Base-by-base conservation (phyloP, 129 eudicot species). In the Centaurea solstitialis region DNA sequence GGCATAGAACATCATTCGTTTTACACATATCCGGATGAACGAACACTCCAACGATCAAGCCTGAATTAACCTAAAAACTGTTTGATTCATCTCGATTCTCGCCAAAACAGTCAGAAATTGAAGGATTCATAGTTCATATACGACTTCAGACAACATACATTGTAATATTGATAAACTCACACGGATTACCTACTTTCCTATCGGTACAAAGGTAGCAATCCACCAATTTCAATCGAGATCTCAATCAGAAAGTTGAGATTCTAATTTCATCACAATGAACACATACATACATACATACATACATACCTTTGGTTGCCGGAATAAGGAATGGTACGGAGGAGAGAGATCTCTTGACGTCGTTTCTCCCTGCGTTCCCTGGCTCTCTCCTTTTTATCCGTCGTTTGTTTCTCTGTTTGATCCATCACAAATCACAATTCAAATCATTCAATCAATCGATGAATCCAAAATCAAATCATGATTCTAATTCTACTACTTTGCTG, bases 251-350 rank as follows among this genome's bases (percentile, higher is more conserved):
- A 62, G 28, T 20, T 21, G 26, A 62, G 26, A 62, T 26, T n/a
- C n/a, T n/a, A n/a, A n/a, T n/a, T n/a, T n/a, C n/a, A n/a, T n/a
- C n/a, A n/a, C n/a, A n/a, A n/a, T n/a, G n/a, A n/a, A n/a, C n/a
- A n/a, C n/a, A n/a, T n/a, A n/a, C n/a, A n/a, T n/a, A n/a, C n/a
- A n/a, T n/a, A n/a, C n/a, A n/a, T n/a, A n/a, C 23, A 2, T 5
- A 13, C 59, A 62, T 86, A 90, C 98, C 96, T 85, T 57, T 94
- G 96, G 86, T 94, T 90, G 50, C 90, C 94, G 70, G 91, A 87
- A 87, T 90, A 94, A 75, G 97, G 97, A 76, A 92, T 84, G n/a
- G 93, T 92, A 28, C 97, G 98, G 75, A 92, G 97, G 80, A 88
- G 93, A 85, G 94, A 84, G 78, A 94, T 89, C 86, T 94, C 93